Evolutionary conservation across 768 basidiomycete genomes (phyloP).

Genomic region (Mycena chlorophos): DNA sequence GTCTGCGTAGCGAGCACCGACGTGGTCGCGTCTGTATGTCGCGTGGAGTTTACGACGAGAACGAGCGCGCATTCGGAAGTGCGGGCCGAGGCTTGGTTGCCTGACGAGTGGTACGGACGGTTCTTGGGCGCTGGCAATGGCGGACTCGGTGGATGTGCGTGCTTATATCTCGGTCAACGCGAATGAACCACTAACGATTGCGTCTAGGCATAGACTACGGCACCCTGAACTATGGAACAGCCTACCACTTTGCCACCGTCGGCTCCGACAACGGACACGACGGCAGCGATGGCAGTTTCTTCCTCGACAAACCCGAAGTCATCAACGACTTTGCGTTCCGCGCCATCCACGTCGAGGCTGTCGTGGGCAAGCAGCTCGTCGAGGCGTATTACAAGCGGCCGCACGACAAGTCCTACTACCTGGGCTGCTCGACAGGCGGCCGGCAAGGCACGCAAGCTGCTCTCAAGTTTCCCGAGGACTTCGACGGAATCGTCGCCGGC

Average conservation of each 20-base stretch:
- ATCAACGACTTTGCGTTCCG: slow-evolving; percentile 29
- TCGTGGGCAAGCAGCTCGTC: slow-evolving; percentile 29
- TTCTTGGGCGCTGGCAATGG: slow-evolving; percentile 17
- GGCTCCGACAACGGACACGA: slow-evolving; percentile 29
- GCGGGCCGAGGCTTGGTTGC: slow-evolving; percentile 16
- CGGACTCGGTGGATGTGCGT: slow-evolving; percentile 20
- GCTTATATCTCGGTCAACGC: neutral
- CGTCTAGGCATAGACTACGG: slow-evolving; percentile 26
- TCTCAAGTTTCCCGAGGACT: slow-evolving; percentile 28
- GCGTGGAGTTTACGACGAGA: slow-evolving; percentile 10
- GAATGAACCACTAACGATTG: too few relatives aligned
- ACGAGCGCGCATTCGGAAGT: slow-evolving; percentile 9
- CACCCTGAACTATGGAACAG: slow-evolving; percentile 20
- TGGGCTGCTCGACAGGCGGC: slow-evolving; percentile 31
- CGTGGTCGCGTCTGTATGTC: slow-evolving; percentile 2
- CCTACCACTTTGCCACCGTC: slow-evolving; percentile 25
- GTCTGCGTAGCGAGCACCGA: neutral
- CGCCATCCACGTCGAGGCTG: slow-evolving; percentile 26
- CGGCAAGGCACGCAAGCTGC: slow-evolving; percentile 28
- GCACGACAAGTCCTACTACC: slow-evolving; percentile 27
- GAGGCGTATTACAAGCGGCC: slow-evolving; percentile 25
- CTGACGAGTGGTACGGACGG: slow-evolving; percentile 20
- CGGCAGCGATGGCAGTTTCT: slow-evolving; percentile 17
- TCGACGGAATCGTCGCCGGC: slow-evolving; percentile 30
- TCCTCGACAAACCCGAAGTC: slow-evolving; percentile 26